Percentiles rank a stretch among this genome's conserved stretches.
Conservation (phyloP, 257 asterid genomes). For the Ligustrum vulgare region DNA sequence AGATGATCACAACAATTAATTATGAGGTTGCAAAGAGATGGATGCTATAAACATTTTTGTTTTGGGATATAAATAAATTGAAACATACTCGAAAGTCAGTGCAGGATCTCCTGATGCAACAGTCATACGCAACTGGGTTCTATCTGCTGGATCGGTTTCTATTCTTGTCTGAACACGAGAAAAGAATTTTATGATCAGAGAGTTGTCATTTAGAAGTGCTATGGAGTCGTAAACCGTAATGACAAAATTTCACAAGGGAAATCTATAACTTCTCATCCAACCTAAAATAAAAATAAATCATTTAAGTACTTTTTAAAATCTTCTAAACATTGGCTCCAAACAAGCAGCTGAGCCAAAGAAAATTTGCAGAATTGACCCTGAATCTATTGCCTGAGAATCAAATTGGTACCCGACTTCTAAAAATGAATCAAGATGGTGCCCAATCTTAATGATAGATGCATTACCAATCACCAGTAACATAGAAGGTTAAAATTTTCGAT, state of each 20-base stretch:
- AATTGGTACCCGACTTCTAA: neutral
- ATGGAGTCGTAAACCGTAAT: neutral
- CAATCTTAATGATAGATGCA: neutral
- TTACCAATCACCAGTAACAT: neutral
- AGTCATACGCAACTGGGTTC: conserved; percentile 91
- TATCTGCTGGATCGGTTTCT: conserved; percentile 96
- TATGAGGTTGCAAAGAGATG: conserved; percentile 8
- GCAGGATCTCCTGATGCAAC: conserved; percentile 86
- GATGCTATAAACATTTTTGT: conserved; percentile 1
- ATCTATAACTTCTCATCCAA: neutral
- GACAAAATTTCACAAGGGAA: neutral
- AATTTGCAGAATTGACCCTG: neutral
- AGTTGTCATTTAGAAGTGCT: neutral
- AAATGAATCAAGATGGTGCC: neutral
- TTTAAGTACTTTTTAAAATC: neutral
- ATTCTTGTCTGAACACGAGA: conserved; percentile 60
- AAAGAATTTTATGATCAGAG: conserved; percentile 13
- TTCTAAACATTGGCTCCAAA: neutral
- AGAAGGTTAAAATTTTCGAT: neutral
- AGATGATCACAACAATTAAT: conserved; percentile 11
- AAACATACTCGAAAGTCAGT: conserved; percentile 77
- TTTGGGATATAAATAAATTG: neutral
- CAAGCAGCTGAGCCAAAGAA: conserved; percentile 1
- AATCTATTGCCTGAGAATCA: too few species aligned
- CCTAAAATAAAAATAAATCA: neutral